These are phyloP conservation scores for Nothophytophthora sp. DNA, from an alignment of 352 stramenopile genomes.

Conservation along the genomic window DNA sequence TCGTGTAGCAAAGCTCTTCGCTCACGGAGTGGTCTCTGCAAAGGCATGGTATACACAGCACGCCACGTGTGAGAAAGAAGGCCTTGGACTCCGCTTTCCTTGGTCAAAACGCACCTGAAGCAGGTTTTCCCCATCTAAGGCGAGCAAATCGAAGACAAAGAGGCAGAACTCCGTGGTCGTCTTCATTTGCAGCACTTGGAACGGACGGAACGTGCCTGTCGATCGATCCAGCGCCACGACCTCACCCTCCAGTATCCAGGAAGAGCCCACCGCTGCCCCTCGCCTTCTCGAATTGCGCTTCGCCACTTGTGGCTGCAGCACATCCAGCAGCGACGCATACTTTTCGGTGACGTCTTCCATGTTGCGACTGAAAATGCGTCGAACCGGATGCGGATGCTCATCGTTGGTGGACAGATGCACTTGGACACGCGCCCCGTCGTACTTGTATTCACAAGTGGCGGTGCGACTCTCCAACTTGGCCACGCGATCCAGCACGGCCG, in stretches of 20 bases:
- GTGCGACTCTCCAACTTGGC: conserved; percentile 29
- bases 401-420: conserved; percentile 44
- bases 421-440: conserved; percentile 81
- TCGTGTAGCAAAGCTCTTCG: conserved; percentile 41
- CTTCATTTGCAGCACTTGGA: conserved; percentile 83
- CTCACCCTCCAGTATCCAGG: conserved; percentile 75
- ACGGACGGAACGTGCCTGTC: conserved; percentile 55
- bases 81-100: background rate
- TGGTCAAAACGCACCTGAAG: conserved; percentile 29
- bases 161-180: conserved; percentile 72
- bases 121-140: conserved; percentile 47
- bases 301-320: conserved; percentile 34
- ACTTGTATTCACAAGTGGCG: conserved; percentile 84
- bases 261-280: conserved; percentile 12
- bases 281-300: conserved; percentile 2
- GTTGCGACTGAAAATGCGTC: conserved; percentile 84
- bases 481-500: conserved; percentile 45
- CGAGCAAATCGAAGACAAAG: conserved; percentile 78
- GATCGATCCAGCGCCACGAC: conserved; percentile 68
- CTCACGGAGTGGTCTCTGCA: conserved; percentile 41
- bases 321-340: conserved; percentile 56
- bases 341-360: conserved; percentile 79
- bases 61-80: background rate
- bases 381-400: background rate
- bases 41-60: background rate